Base-by-base conservation (phyloP, 129 eudicot genomes). In the Erigeron canadensis region DNA sequence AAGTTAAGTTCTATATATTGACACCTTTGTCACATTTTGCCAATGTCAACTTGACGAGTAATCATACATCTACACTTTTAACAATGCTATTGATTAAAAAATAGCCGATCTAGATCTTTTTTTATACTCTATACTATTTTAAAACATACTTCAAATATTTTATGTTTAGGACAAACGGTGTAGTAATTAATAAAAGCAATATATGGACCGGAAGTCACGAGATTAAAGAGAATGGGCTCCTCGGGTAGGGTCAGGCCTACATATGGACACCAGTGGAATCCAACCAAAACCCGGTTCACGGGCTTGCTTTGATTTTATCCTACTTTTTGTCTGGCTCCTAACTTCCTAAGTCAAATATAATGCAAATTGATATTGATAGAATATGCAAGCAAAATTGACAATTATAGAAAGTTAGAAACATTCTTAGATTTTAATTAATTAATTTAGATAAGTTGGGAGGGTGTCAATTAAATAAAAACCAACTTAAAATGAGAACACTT, bases 201-300 rank as follows among this genome's bases (percentile, higher is more conserved):
- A 21, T 61, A 45, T 46, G 38, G 55, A 63, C 16, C 38, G 11
- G 10, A 71, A 28, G 73, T 78, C 81, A 78, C 77, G 82, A 61
- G 73, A 50, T 42, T 23, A 69, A 41, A 62, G 28, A 23, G 0
- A 23, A 51, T 17, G 69, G 80, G 78, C 69, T 37, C 9, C 73
- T 10, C n/a, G 46, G 46, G 61, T 67, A 18, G 80, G 18, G 68
- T 66, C 61, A 43, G 16, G 43, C 17, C 17, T 19, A 62, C 50
- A 66, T 56, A 56, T 67, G 61, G 78, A 60, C 63, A 59, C 61
- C 63, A n/a, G 21, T 48, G 45, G 44, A 70, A 45, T 71, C 77
- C 77, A 71, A 63, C 81, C 77, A 63, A 78, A 71, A 11, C 54
- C 54, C 77, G 55, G 63, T 34, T 78, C 82, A 78, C 77, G 82